phyloP scores from a whole-genome alignment of 108 stramenopile species.

The Cylindrotheca closterium region DNA sequence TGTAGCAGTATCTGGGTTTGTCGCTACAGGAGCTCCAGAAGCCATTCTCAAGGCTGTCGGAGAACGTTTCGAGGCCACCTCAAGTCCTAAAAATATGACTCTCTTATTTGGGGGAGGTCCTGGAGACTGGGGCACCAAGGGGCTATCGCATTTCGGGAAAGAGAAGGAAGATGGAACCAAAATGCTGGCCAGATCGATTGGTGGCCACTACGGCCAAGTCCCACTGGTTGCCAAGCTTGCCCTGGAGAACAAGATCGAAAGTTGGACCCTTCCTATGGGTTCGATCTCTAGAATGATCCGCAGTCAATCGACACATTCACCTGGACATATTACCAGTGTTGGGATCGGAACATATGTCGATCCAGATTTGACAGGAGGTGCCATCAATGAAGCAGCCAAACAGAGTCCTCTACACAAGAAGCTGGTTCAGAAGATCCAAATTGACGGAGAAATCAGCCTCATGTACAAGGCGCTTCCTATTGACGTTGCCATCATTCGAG shows the following conservation, averaged over 20 bases:
- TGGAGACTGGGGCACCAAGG: slow-evolving; percentile 59
- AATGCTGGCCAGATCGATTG: slow-evolving; percentile 75
- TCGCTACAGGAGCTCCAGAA: slow-evolving; percentile 64
- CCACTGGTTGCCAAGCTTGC: slow-evolving; percentile 65
- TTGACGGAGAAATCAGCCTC: slow-evolving; percentile 40
- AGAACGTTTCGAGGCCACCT: slow-evolving; percentile 48
- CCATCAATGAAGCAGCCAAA: slow-evolving; percentile 52
- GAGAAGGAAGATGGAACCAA: slow-evolving; percentile 25
- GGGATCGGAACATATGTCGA: slow-evolving; percentile 83
- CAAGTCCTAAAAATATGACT: slow-evolving; percentile 49
- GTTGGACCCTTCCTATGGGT: slow-evolving; percentile 79
- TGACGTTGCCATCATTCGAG: slow-evolving; percentile 75
- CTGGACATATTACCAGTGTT: slow-evolving; percentile 79
- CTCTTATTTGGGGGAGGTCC: slow-evolving; percentile 79
- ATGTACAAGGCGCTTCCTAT: slow-evolving; percentile 83
- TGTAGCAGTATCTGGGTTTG: slow-evolving; percentile 68
- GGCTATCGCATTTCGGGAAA: slow-evolving; percentile 70
- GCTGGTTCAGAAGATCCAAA: slow-evolving; percentile 47
- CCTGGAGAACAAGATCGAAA: slow-evolving; percentile 62
- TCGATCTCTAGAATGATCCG: slow-evolving; percentile 81
- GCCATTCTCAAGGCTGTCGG: slow-evolving; percentile 57
- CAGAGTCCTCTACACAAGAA: slow-evolving; percentile 47
- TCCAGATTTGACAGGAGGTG: slow-evolving; percentile 60
- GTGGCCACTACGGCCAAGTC: slow-evolving; percentile 77
- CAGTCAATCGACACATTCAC: slow-evolving; percentile 68